Base-by-base conservation (phyloP, 139 green algal genomes). In the Marvania coccoides region DNA sequence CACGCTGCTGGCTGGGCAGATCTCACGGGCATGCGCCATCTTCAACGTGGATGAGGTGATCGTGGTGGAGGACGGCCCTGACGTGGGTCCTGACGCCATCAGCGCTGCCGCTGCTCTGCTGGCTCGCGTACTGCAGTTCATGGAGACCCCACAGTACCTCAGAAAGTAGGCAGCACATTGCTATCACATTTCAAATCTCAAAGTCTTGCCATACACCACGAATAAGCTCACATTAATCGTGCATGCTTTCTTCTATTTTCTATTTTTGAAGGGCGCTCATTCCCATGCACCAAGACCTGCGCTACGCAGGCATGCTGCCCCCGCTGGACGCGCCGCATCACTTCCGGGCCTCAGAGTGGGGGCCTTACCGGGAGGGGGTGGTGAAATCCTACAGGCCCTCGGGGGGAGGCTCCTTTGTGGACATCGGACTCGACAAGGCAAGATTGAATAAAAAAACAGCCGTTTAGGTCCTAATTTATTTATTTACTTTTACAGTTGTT, bases 131-230 rank as follows among this genome's bases (percentile, higher is more conserved):
- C 69, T 91, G 59, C 88, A 95, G 74, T 94, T 84, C 61, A 75
- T 92, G 70, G 89, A 95, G 75, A 95, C 88, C 2, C 89, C 89
- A 4, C 89, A 91, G 63, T 95, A 95, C 71, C 66, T 95, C 14
- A 81, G 88, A 35, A 87, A 83, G 73, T 81, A 64, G 33, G 57
- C 48, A n/a, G n/a, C n/a, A n/a, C n/a, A n/a, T n/a, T n/a, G n/a
- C 56, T 28, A 54, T 15, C 62, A n/a, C 14, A 40, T 24, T 28
- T 0, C 58, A 70, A n/a, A n/a, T n/a, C n/a, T n/a, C n/a, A n/a
- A n/a, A n/a, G n/a, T n/a, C n/a, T n/a, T n/a, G n/a, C n/a, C n/a
- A n/a, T n/a, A n/a, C n/a, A n/a, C n/a, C n/a, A n/a, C n/a, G n/a
- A n/a, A n/a, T n/a, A n/a, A n/a, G n/a, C n/a, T n/a, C n/a, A n/a